Conservation (phyloP, 306 rosid species). For the Boehmeria nivea region DNA sequence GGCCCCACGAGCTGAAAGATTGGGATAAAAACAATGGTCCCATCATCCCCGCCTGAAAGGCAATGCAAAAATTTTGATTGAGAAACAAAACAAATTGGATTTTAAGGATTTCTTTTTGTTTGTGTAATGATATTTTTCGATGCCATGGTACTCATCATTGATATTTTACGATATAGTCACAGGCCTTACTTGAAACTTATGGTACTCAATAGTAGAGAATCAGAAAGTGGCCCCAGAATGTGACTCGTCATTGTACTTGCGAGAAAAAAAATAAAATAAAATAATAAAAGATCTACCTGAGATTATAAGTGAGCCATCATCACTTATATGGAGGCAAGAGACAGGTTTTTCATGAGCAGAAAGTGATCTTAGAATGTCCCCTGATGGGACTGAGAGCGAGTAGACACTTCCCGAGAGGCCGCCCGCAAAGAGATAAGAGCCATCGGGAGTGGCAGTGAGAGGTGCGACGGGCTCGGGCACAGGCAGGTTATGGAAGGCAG, state of each 20-base stretch:
- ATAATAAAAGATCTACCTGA: conserved; percentile 27
- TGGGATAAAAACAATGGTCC: conserved; percentile 45
- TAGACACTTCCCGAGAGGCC: conserved; percentile 57
- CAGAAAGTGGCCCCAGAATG: too few species aligned
- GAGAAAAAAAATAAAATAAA: too few species aligned
- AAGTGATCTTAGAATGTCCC: conserved; percentile 40
- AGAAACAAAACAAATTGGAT: too few species aligned
- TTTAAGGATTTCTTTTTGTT: too few species aligned
- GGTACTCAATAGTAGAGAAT: too few species aligned
- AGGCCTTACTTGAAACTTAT: too few species aligned
- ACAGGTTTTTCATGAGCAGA: conserved; percentile 41
- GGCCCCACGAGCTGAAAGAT: conserved; percentile 41
- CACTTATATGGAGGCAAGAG: conserved; percentile 40
- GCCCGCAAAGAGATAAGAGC: conserved; percentile 55
- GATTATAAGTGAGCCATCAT: conserved; percentile 57
- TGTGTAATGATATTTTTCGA: too few species aligned
- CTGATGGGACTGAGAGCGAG: conserved; percentile 41
- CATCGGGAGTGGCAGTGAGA: conserved; percentile 35
- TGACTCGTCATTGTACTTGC: too few species aligned
- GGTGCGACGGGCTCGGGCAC: conserved; percentile 66
- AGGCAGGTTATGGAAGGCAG: conserved; percentile 35
- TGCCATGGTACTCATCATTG: too few species aligned
- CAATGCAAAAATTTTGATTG: background rate
- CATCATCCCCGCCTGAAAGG: conserved; percentile 55
- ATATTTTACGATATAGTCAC: too few species aligned